Percentiles rank a stretch among this genome's conserved stretches.
These are phyloP conservation scores for Rhazya stricta DNA, from an alignment of 257 asterid species.

Conservation along the genomic window DNA sequence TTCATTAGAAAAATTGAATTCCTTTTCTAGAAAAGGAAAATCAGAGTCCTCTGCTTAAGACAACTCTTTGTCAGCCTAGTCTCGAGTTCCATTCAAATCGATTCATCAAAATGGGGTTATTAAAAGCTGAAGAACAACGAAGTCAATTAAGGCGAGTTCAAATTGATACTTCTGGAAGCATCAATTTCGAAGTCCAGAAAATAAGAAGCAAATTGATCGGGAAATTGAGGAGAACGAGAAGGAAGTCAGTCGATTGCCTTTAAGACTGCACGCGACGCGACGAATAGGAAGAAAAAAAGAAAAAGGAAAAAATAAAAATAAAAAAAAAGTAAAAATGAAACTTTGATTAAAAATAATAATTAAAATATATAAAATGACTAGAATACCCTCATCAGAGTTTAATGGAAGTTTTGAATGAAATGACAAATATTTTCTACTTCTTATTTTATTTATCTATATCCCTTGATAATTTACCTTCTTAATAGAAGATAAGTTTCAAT, in stretches of 20 bases:
- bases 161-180: slow-evolving; percentile 22
- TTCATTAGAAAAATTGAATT: slow-evolving; percentile 53
- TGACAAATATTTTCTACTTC: too few species aligned
- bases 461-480: too few species aligned
- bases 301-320: too few species aligned
- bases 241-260: slow-evolving; percentile 49
- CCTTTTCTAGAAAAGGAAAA: slow-evolving; percentile 70
- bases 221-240: slow-evolving; percentile 72
- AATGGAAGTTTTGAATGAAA: too few species aligned
- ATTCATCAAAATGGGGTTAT: slow-evolving; percentile 19
- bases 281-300: too few species aligned
- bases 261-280: too few species aligned
- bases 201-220: slow-evolving; percentile 58
- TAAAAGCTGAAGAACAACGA: slow-evolving; percentile 36
- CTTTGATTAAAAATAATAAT: too few species aligned
- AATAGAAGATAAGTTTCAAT: too few species aligned
- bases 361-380: too few species aligned
- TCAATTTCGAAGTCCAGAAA: slow-evolving; percentile 14
- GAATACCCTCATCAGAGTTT: too few species aligned
- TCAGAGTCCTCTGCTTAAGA: slow-evolving; percentile 37
- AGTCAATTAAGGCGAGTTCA: slow-evolving; percentile 15
- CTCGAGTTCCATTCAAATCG: slow-evolving; percentile 41
- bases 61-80: slow-evolving; percentile 30
- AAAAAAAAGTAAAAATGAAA: too few species aligned
- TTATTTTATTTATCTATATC: too few species aligned